A percentile compares a stretch with the other conserved stretches of the same genome.
phyloP scores from a whole-genome alignment of 164 flowering plant species.

The Macadamia integrifolia region DNA sequence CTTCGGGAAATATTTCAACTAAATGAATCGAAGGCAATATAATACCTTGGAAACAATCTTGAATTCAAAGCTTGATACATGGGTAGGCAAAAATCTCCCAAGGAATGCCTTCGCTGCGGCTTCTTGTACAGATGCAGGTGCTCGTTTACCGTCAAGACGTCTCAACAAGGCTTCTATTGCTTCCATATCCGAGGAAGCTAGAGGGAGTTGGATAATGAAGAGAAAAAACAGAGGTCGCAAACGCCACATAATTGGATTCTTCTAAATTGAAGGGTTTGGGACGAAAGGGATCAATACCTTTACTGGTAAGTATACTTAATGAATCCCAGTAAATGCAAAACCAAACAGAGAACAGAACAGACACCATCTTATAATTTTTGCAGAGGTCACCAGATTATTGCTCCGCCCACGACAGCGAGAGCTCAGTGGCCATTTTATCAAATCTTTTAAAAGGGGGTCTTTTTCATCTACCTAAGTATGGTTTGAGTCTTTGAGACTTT shows the following conservation, averaged over 20 bases:
- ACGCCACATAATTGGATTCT: background rate
- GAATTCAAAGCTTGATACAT: constrained; percentile 63
- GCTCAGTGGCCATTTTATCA: too few relatives aligned
- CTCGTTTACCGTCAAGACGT: constrained; percentile 43
- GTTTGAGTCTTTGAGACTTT: too few relatives aligned
- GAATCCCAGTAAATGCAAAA: too few relatives aligned
- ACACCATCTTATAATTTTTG: too few relatives aligned
- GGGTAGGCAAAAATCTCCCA: constrained; percentile 63
- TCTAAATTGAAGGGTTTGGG: background rate
- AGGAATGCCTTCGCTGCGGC: constrained; percentile 64
- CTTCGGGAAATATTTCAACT: background rate
- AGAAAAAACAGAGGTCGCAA: background rate
- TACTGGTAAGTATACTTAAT: too few relatives aligned
- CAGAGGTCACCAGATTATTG: too few relatives aligned
- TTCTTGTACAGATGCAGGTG: constrained; percentile 55
- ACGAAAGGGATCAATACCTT: too few relatives aligned
- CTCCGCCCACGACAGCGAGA: too few relatives aligned
- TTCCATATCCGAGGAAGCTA: constrained; percentile 12
- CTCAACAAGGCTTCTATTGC: constrained; percentile 33
- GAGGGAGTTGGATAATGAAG: background rate
- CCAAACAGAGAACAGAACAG: too few relatives aligned
- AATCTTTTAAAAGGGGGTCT: too few relatives aligned
- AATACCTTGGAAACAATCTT: constrained; percentile 57
- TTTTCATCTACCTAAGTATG: too few relatives aligned
- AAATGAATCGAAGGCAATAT: background rate